Evolutionary conservation across 225 moss, liverwort and hornwort genomes (phyloP).

Genomic region (Pleurozium schreberi): DNA sequence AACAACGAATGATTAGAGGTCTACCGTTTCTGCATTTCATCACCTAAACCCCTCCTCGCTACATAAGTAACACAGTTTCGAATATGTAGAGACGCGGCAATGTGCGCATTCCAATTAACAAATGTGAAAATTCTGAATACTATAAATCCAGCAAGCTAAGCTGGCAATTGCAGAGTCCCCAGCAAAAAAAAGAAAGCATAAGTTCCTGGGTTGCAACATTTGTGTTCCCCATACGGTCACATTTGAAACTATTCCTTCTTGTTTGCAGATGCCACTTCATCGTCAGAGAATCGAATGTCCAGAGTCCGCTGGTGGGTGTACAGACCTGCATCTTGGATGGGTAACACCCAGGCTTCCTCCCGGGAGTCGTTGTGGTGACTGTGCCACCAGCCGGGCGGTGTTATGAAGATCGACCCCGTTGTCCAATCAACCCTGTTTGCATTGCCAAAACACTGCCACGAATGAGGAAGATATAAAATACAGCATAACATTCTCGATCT

Average conservation of each 20-base stretch:
- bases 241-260: background rate
- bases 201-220: background rate
- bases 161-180: background rate
- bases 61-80: background rate
- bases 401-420: slow-evolving; percentile 47
- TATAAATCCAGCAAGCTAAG: background rate
- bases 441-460: background rate
- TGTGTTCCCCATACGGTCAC: background rate
- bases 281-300: slow-evolving; percentile 41
- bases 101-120: background rate
- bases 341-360: slow-evolving; percentile 60
- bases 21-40: background rate
- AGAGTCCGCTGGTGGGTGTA: slow-evolving; percentile 56
- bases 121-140: background rate
- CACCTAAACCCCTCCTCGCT: background rate
- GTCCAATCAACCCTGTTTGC: slow-evolving; percentile 43
- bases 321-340: slow-evolving; percentile 60
- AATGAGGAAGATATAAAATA: background rate
- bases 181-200: background rate
- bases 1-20: background rate
- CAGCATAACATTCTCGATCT: background rate
- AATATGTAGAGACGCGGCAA: background rate
- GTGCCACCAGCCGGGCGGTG: slow-evolving; percentile 67
- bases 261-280: background rate
- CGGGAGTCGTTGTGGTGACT: slow-evolving; percentile 54